Conservation (phyloP, 148 eudicot species). For the Spergularia marina region DNA sequence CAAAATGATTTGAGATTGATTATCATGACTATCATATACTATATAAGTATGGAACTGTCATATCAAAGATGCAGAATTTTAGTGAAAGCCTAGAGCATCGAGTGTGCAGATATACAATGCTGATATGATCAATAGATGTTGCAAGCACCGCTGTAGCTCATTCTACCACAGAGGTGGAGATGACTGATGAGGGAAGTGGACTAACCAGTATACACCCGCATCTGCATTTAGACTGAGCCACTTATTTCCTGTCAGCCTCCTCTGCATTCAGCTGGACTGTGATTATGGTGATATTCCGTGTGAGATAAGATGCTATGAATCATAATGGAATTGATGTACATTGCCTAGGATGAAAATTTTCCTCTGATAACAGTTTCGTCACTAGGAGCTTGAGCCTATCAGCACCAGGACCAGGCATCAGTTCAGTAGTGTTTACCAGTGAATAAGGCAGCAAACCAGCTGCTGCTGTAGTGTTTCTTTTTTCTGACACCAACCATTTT, state of each 20-base stretch:
- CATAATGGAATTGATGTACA: constrained; percentile 41
- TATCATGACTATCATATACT: too few species aligned
- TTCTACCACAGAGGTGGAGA: neutral
- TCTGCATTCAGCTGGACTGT: constrained; percentile 5
- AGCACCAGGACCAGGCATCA: constrained; percentile 61
- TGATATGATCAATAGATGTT: too few species aligned
- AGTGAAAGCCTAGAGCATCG: too few species aligned
- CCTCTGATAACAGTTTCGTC: constrained; percentile 41
- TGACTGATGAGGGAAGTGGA: neutral
- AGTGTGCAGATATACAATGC: too few species aligned
- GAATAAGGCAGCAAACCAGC: constrained; percentile 13
- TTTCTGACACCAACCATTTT: constrained; percentile 42
- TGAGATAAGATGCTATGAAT: constrained; percentile 1
- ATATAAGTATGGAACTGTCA: too few species aligned
- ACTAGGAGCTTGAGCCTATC: constrained; percentile 49
- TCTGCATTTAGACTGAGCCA: neutral
- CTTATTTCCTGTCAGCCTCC: constrained; percentile 14
- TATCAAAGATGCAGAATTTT: too few species aligned
- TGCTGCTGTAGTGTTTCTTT: constrained; percentile 10
- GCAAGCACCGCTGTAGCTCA: neutral
- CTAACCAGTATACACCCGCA: neutral
- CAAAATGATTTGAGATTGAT: too few species aligned
- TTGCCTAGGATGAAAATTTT: constrained; percentile 49
- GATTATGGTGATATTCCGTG: neutral
- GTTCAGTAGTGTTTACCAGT: constrained; percentile 34